These are phyloP conservation scores for Penicillium capsulatum DNA, from an alignment of 2,329 filamentous ascomycete species.

Conservation along the genomic window DNA sequence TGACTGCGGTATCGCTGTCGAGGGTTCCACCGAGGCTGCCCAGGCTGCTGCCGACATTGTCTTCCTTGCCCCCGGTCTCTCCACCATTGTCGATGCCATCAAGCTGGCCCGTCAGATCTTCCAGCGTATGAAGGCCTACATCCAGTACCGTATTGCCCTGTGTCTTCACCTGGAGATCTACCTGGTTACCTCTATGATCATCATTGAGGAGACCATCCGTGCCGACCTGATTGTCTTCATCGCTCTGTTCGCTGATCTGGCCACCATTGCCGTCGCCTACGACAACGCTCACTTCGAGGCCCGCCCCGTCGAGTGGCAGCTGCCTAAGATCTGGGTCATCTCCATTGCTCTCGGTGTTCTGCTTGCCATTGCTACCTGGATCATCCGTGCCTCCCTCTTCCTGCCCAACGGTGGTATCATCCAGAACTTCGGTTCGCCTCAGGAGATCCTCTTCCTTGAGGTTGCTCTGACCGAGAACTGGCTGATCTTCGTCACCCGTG, in stretches of 20 bases:
- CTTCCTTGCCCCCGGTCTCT: conserved; percentile 68
- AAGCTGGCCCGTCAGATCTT: conserved; percentile 72
- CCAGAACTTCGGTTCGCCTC: conserved; percentile 68
- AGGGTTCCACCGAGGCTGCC: conserved; percentile 67
- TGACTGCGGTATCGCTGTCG: conserved; percentile 69
- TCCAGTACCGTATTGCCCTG: conserved; percentile 72
- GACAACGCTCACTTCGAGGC: conserved; percentile 73
- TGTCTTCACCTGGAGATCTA: conserved; percentile 73
- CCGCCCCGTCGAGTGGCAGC: conserved; percentile 73
- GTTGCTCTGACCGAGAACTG: conserved; percentile 92
- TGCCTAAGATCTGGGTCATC: conserved; percentile 78
- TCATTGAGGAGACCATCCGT: conserved; percentile 71
- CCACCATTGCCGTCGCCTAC: conserved; percentile 73
- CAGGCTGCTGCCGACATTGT: conserved; percentile 71
- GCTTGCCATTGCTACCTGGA: conserved; percentile 67
- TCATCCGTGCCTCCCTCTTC: conserved; percentile 67
- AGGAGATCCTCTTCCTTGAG: conserved; percentile 82
- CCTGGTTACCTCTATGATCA: conserved; percentile 72
- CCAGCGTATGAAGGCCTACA: conserved; percentile 74
- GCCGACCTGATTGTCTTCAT: conserved; percentile 74
- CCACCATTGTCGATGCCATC: conserved; percentile 68
- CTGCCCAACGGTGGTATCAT: conserved; percentile 67
- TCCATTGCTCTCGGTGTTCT: conserved; percentile 56
- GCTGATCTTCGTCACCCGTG: conserved; percentile 95
- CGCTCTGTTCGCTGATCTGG: conserved; percentile 73